Base-by-base conservation (phyloP, 2,329 filamentous ascomycete species). In the Curvularia eragrostidis region DNA sequence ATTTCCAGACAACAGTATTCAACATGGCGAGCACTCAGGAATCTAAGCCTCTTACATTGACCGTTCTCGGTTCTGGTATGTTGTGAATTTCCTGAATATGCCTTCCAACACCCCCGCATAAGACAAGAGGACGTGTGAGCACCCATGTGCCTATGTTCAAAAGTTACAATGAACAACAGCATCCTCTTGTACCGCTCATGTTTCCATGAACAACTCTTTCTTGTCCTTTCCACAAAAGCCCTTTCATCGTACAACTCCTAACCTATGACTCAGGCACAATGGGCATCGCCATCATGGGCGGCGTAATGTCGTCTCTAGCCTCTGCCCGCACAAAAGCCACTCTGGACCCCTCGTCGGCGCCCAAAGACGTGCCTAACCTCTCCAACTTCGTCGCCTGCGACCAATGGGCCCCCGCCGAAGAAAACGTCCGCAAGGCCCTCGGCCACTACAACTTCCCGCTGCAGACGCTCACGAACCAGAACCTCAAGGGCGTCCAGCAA, bases 381-480 rank as follows among this genome's bases (percentile, higher is more conserved):
- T 85, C 85, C 10, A 86, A 84, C 68, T 96, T 96, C 83, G 88
- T 94, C 69, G 91, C 91, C 62, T 94, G 91, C 76, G 90, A 96
- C 54, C 85, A 88, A 54, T 86, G 88, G 54, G 80, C 83, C n/a
- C 84, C 88, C 66, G 87, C 88, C 54, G 90, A 87, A 61, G 85
- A 89, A 72, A 85, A 86, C 59, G 87, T 96, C 67, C 85, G 85
- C 72, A 79, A 84, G 32, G 85, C 87, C 6, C 84, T 96, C 9
- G 82, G 83, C 71, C 81, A 85, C 64, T 87, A 91, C 78, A 80
- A 83, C 30, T 81, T 83, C 26, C 78, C 83, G 8, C 81, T 95
- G 48, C 86, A 84, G 60, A 85, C 93, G 43, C 82, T 90, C 38
- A 85, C 89, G 66, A 89, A 89, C 73, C 84, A 91, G 64, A 94